Base-by-base conservation (phyloP, 2,329 filamentous ascomycete species). In the Polytolypa hystricis region DNA sequence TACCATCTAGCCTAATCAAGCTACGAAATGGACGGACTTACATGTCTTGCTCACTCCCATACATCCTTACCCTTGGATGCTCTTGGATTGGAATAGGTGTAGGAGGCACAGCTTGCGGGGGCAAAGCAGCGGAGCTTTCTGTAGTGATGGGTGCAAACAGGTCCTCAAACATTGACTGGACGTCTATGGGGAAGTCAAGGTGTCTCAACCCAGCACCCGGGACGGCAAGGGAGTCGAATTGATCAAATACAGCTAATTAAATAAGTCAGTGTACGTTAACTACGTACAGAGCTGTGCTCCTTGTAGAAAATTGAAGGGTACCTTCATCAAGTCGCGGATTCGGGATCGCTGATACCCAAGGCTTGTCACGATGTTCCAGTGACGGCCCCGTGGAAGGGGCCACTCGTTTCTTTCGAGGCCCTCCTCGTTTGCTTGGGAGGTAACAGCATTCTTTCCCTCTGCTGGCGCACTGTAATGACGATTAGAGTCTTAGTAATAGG, bases 381-480 rank as follows among this genome's bases (percentile, higher is more conserved):
- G 32, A 33, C 14, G 40, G 11, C 7, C 33, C 30, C 9, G 40
- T 28, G 8, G 38, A 26, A 21, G 37, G 35, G 28, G 35, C 37
- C 19, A 41, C 26, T 23, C 56, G 62, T 51, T 61, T 62, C 42
- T 60, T 62, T 19, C 60, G 53, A 14, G 60, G 61, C n/a, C 61
- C 61, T 35, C 61, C 61, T 36, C 61, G 51, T 48, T 62, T 63
- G 53, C 61, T 64, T 23, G 61, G 61, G 15, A 62, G 37, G 47
- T 64, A 64, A 16, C 53, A 60, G 39, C 61, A 65, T 46, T 57
- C 54, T 43, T 52, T 57, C 30, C 53, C 52, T 48, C 62, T 65
- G 46, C 44, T 50, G 30, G 53, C 45, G 48, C 61, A 65, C 61
- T 64, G 23, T 18, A 18, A 20, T 23, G 18, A 26, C 19, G n/a